phyloP scores from a whole-genome alignment of 306 rosid genomes.

The Albizia julibrissin region DNA sequence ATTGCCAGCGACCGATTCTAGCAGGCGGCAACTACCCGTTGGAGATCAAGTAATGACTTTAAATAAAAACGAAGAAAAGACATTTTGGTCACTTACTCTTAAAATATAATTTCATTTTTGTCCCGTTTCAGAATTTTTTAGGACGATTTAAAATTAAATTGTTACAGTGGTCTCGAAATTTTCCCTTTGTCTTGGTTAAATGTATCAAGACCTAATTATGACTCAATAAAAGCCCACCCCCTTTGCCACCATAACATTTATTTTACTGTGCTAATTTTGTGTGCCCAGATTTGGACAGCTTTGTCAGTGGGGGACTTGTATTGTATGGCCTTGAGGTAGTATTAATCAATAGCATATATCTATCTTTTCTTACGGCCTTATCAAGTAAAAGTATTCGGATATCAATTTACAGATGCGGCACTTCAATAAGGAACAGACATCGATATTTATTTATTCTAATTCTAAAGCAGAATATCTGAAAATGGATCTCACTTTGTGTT shows the following conservation, averaged over 20 bases:
- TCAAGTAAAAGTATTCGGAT: background rate
- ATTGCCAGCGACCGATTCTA: no score
- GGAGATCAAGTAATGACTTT: no score
- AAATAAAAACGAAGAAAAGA: no score
- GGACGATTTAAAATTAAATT: no score
- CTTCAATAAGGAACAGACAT: conserved; percentile 1
- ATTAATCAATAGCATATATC: background rate
- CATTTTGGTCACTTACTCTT: no score
- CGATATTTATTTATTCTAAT: background rate
- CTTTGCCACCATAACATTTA: conserved; percentile 4
- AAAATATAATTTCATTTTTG: no score
- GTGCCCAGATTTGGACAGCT: background rate
- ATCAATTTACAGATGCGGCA: background rate
- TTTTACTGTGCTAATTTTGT: conserved; percentile 9
- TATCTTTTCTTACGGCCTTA: background rate
- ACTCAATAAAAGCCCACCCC: conserved; percentile 7
- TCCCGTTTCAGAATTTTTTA: no score
- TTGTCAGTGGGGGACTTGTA: conserved; percentile 3
- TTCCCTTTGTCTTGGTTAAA: conserved; percentile 28
- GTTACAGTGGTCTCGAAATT: no score
- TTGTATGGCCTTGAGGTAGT: background rate
- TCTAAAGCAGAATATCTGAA: background rate
- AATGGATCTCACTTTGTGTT: conserved; percentile 1
- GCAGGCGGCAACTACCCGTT: no score
- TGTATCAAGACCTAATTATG: conserved; percentile 36